phyloP scores from a whole-genome alignment of 2,329 filamentous ascomycete genomes.

The Paecilomyces niveus region DNA sequence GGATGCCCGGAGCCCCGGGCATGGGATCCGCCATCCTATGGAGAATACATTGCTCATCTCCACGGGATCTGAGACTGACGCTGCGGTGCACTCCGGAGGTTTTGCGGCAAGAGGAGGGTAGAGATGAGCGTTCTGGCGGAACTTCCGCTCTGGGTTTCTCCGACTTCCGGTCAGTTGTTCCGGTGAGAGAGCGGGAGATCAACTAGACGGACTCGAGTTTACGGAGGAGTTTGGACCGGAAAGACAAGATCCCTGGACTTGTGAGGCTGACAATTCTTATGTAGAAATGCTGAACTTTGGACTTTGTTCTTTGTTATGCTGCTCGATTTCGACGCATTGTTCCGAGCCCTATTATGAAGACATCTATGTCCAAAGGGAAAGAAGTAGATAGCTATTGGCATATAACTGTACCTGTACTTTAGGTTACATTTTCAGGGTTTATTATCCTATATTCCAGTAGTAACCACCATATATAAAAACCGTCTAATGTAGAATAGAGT shows the following conservation, averaged over 20 bases:
- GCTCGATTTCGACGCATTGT: background rate
- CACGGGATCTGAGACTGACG: constrained; percentile 10
- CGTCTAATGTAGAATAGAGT: background rate
- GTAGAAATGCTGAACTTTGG: background rate
- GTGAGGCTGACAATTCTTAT: background rate
- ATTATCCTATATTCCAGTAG: too few relatives aligned
- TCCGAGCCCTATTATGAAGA: too few relatives aligned
- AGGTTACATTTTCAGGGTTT: too few relatives aligned
- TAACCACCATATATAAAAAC: background rate
- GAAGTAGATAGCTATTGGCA: background rate
- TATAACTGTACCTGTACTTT: background rate
- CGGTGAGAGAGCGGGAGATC: background rate
- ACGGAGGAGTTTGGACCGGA: background rate
- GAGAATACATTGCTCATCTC: constrained; percentile 38
- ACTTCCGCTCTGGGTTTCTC: background rate
- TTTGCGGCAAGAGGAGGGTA: background rate
- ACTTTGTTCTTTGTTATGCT: background rate
- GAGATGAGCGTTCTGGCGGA: background rate
- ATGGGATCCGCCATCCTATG: constrained; percentile 35
- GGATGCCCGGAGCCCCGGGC: constrained; percentile 24
- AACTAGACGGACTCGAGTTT: background rate
- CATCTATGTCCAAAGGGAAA: background rate
- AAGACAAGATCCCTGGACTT: background rate
- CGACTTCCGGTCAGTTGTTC: background rate
- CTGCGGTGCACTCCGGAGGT: background rate